Evolutionary conservation across 2,329 filamentous ascomycete species (phyloP).

Genomic region (Ceratocystis variospora): DNA sequence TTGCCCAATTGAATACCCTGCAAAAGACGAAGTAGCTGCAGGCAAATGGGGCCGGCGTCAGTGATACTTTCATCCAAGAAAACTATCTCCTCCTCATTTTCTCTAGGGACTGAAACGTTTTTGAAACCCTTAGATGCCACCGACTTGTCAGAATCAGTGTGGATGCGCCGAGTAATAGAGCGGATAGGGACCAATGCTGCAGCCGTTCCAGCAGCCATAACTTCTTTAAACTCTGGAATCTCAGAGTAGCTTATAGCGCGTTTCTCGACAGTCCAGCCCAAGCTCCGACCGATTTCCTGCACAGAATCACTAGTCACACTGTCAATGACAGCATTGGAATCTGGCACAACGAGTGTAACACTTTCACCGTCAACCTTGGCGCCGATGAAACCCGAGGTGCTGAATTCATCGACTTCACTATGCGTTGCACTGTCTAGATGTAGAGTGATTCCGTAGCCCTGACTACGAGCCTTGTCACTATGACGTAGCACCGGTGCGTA

Average conservation of each 20-base stretch:
- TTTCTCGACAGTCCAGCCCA: conserved; percentile 75
- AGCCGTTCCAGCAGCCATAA: conserved; percentile 85
- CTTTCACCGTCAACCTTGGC: conserved; percentile 45
- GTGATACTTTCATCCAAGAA: conserved; percentile 44
- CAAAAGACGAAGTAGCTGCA: conserved; percentile 59
- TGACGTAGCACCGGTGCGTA: conserved; percentile 84
- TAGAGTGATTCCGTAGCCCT: conserved; percentile 86
- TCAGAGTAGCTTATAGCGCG: conserved; percentile 54
- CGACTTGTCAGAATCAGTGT: conserved; percentile 29
- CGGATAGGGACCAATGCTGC: conserved; percentile 84
- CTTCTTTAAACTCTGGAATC: conserved; percentile 47
- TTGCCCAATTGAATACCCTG: conserved; percentile 79
- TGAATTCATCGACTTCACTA: conserved; percentile 88
- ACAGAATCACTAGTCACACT: conserved; percentile 73
- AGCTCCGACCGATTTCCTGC: conserved; percentile 57
- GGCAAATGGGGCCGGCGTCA: conserved; percentile 59
- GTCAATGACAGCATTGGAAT: conserved; percentile 76
- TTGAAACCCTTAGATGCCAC: conserved; percentile 22
- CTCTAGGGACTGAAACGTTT: conserved; percentile 2
- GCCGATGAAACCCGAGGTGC: conserved; percentile 84
- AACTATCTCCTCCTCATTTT: conserved; percentile 36
- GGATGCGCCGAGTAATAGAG: conserved; percentile 60
- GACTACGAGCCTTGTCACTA: conserved; percentile 63
- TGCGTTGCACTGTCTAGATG: conserved; percentile 78
- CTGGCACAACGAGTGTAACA: conserved; percentile 56